phyloP scores from a whole-genome alignment of 2,329 filamentous ascomycete genomes.

The Zasmidium angulare region DNA sequence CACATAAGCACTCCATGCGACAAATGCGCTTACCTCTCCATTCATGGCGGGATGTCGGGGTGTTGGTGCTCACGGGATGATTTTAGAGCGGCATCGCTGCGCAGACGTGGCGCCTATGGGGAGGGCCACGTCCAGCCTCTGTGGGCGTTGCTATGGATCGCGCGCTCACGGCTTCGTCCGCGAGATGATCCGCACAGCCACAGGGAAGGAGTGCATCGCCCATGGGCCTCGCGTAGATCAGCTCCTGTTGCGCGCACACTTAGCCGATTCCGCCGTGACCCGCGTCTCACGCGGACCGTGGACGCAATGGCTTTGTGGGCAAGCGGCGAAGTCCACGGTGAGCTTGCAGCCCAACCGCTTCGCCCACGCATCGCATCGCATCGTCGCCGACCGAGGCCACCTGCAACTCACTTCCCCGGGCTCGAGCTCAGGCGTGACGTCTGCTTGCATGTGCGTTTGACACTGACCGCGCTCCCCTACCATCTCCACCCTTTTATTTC shows the following conservation, averaged over 20 bases:
- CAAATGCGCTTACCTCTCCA: not conserved
- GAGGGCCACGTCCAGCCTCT: not conserved
- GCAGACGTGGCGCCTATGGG: not conserved
- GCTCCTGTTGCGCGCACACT: no score
- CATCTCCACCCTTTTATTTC: not conserved
- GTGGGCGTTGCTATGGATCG: not conserved
- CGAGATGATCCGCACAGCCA: no score
- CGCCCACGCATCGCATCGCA: not conserved
- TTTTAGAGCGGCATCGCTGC: not conserved
- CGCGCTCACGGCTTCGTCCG: not conserved
- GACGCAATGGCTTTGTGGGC: not conserved
- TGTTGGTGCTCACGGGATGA: not conserved
- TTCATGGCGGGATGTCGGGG: not conserved
- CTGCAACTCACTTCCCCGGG: not conserved
- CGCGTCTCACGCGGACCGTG: no score
- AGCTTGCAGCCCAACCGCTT: not conserved
- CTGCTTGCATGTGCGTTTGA: not conserved
- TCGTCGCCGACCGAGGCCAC: not conserved
- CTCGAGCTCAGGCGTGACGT: not conserved
- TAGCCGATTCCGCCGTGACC: no score
- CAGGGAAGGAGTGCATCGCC: no score
- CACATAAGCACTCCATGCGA: constrained; percentile 1
- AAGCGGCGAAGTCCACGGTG: not conserved
- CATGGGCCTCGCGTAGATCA: no score
- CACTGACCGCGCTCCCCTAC: not conserved